Base-by-base conservation (phyloP, 352 stramenopile species). In the Phytopythium litorale region DNA sequence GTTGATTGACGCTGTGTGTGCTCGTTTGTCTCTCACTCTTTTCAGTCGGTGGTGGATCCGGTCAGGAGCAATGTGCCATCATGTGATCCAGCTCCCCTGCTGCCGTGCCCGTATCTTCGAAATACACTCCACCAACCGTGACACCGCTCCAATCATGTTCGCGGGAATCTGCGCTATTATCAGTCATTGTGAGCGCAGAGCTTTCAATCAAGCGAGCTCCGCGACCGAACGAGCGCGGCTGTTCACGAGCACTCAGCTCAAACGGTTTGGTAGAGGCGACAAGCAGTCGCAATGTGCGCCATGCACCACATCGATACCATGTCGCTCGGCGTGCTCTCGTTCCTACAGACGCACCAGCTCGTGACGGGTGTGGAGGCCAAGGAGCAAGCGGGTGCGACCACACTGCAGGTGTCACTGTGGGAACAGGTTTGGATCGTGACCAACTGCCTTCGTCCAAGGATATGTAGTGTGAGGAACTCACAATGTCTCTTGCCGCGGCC, bases 281-380 rank as follows among this genome's bases (percentile, higher is more conserved):
- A 25, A 25, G n/a, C 25, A 25, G 25, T 25, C 5, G 28, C 18
- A 6, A 58, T 30, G 50, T 43, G 37, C 57, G 25, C 28, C 43
- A 71, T 78, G 71, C 63, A 76, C 28, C 60, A 76, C 48, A 54
- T 86, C 18, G 77, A 89, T 52, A 55, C 65, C 8, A 79, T 94
- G 56, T 94, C 82, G 16, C 72, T 90, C 19, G 78, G 79, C 16
- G 81, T 92, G 57, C 91, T 89, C 54, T 81, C 80, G 23, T 90
- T 87, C 42, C 60, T 94, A 28, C 73, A 81, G 59, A 64, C 69
- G n/a, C 82, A 92, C 58, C 60, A 67, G 30, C 72, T 70, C 7
- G 84, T 92, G 3, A 71, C 77, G 0, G 71, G 75, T 25, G 50
- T 94, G 21, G 79, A 92, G 48, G 62, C 75, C 18, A 91, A 85